Evolutionary conservation across 2,329 filamentous ascomycete genomes (phyloP).

Genomic region (Clonostachys rosea): DNA sequence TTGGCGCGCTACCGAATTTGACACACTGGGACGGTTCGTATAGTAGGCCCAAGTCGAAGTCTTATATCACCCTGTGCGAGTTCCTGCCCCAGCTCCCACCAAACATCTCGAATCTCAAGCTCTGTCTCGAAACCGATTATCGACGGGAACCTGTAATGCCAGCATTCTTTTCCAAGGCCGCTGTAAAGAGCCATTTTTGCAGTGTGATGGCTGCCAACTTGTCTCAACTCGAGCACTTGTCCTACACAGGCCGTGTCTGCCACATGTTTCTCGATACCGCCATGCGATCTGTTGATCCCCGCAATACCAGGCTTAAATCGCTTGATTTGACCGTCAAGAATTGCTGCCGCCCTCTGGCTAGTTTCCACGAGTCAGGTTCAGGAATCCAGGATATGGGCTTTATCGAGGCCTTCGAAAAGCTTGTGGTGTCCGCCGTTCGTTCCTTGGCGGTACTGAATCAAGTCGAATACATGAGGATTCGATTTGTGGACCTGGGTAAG

Average conservation of each 20-base stretch:
- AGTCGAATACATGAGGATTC: conserved; percentile 64
- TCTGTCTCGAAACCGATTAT: conserved; percentile 70
- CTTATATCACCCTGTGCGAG: conserved; percentile 64
- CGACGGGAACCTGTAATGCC: conserved; percentile 58
- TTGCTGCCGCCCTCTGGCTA: conserved; percentile 53
- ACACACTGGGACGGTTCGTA: conserved; percentile 58
- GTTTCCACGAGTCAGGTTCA: conserved; percentile 59
- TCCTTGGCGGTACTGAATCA: conserved; percentile 53
- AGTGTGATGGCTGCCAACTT: conserved; percentile 55
- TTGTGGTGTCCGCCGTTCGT: conserved; percentile 60
- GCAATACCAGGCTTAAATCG: conserved; percentile 52
- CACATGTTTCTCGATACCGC: conserved; percentile 61
- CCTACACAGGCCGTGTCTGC: conserved; percentile 70
- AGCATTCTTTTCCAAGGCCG: conserved; percentile 56
- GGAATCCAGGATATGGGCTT: conserved; percentile 70
- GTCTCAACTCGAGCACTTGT: conserved; percentile 60
- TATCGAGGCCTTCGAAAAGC: conserved; percentile 64
- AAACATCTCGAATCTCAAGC: conserved; percentile 57
- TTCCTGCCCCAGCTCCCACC: conserved; percentile 52
- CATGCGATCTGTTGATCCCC: conserved; percentile 40
- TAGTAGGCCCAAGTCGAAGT: conserved; percentile 71
- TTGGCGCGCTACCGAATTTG: conserved; percentile 61
- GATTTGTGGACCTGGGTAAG: conserved; percentile 68
- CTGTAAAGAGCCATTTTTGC: conserved; percentile 60
- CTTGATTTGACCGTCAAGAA: conserved; percentile 72